Evolutionary conservation across 2,329 filamentous ascomycete genomes (phyloP), one percentile per base, ranked within the genome.

Genomic region (Fusarium napiforme): DNA sequence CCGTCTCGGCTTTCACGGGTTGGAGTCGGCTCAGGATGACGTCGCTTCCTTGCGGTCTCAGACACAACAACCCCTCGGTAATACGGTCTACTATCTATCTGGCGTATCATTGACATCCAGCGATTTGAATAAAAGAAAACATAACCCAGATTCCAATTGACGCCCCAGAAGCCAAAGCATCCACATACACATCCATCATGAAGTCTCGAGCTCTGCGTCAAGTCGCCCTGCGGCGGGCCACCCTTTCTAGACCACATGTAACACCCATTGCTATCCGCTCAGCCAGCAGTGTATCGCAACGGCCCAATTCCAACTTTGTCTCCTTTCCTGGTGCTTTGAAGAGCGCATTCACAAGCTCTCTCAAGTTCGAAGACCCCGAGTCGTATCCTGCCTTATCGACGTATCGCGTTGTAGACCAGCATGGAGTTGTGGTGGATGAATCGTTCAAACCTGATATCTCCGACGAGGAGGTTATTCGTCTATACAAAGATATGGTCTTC

Each of bases 291-390:
- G 81, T 90, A 64, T 89, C 88, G 9, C 89, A 90, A 76, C 84
- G 85, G 18, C 88, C 87, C 15, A 86, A 89, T 65, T 86, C 88
- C 2, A 84, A 85, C 56, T 85, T 86, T 74, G 87, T 91, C 26
- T 88, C 88, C n/a, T 99, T 99, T 76, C 96, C 96, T 0, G 96
- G 96, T n/a, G 96, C 96, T 2, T 87, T 98, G 58, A 96, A 98
- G 82, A 97, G 94, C 81, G 93, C 94, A 71, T 99, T 99, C 83
- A 97, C 94, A 9, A 92, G 89, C 73, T 86, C 87, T 1, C 91
- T 98, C 82, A 86, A 88, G 45, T 98, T 97, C 82, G 89, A 93
- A 62, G 89, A 90, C 56, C 93, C 95, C 2, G 88, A 91, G 45
- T 89, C 91, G 59, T 89, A 92, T 77, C 86, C 91, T 39, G 92